Evolutionary conservation across 1,139 yeast species (phyloP).

Genomic region (Meyerozyma athensensis): DNA sequence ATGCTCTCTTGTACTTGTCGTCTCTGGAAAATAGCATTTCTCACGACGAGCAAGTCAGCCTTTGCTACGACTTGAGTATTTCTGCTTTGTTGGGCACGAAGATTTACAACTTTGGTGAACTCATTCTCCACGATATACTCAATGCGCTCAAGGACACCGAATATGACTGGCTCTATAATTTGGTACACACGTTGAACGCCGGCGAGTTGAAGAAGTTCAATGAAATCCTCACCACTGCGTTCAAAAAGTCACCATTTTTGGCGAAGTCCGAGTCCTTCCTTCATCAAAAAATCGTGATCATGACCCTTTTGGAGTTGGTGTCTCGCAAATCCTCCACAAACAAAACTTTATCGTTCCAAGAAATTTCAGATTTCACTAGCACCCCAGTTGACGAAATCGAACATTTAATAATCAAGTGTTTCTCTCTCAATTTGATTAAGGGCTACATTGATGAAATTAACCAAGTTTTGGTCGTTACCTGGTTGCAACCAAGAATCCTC

Average conservation of each 20-base stretch:
- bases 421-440: constrained; percentile 73
- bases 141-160: constrained; percentile 45
- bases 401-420: constrained; percentile 85
- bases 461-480: constrained; percentile 70
- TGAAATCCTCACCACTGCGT: constrained; percentile 35
- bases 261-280: constrained; percentile 60
- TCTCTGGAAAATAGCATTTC: constrained; percentile 36
- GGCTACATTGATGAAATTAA: constrained; percentile 89
- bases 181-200: constrained; percentile 66
- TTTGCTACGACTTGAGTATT: constrained; percentile 79
- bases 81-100: constrained; percentile 89
- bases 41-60: constrained; percentile 26
- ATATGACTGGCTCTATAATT: constrained; percentile 69
- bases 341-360: constrained; percentile 67
- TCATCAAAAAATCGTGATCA: constrained; percentile 86
- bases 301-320: constrained; percentile 85
- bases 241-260: constrained; percentile 53
- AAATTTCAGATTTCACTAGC: constrained; percentile 70
- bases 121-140: constrained; percentile 83
- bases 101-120: constrained; percentile 93
- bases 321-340: constrained; percentile 73
- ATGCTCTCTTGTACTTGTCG: constrained; percentile 49
- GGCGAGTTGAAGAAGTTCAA: constrained; percentile 72
- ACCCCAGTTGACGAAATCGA: constrained; percentile 74
- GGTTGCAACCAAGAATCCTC: constrained; percentile 96